Conservation (phyloP, 495 filamentous ascomycete genomes). For the Lepidopterella palustris region DNA sequence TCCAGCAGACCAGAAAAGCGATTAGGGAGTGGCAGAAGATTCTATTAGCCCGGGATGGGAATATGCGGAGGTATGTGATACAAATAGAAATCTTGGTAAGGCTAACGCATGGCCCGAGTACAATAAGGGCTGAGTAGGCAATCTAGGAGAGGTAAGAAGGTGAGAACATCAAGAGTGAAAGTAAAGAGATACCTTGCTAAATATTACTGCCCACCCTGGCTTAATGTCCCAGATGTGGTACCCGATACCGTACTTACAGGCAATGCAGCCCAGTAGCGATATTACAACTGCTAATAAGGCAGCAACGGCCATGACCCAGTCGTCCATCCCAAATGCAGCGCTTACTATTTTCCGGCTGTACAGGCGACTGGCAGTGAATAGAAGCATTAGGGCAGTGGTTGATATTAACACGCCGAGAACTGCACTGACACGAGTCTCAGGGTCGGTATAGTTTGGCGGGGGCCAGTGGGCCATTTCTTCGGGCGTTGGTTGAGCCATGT, state of each 20-base stretch:
- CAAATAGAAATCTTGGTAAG: neutral
- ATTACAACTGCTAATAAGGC: neutral
- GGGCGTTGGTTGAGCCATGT: neutral
- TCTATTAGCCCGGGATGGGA: neutral
- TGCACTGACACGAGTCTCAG: neutral
- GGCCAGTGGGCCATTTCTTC: neutral
- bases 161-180: too few species aligned
- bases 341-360: neutral
- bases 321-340: neutral
- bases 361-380: neutral
- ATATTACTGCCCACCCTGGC: neutral
- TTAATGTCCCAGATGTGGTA: neutral
- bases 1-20: neutral
- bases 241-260: neutral
- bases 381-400: neutral
- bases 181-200: neutral
- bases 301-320: neutral
- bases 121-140: neutral
- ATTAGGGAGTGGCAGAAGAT: neutral
- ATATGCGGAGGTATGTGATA: constrained; percentile 3
- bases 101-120: neutral
- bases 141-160: too few species aligned
- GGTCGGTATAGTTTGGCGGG: neutral
- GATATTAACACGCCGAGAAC: neutral
- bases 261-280: neutral